Evolutionary conservation across 2,329 filamentous ascomycete genomes (phyloP), one percentile per base, ranked within the genome.

Genomic region (Rhynchosporium secalis): DNA sequence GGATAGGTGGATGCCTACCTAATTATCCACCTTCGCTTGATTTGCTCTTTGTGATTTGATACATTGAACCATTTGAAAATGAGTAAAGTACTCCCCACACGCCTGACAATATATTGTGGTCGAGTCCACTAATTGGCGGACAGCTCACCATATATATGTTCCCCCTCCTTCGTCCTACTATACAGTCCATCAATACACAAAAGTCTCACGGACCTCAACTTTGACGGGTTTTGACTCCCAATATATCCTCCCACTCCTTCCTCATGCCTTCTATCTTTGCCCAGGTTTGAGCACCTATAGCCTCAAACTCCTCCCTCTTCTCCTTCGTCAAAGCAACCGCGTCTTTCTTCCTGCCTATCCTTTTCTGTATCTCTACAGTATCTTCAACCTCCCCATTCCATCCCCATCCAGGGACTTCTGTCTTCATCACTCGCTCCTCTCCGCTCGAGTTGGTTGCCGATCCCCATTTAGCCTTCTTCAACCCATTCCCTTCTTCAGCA

Each of bases 381-480:
- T 73, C 68, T 48, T 75, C 76, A 72, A 86, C 70, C 66, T 76
- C 78, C 60, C 89, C 87, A 66, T 85, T 79, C 76, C 86, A 88
- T 0, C 92, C 93, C 92, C 93, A 97, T 7, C 92, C 91, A 48
- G 91, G 86, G 3, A 96, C 88, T 75, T 96, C 91, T 1, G 92
- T 96, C 70, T 86, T 85, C 75, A 88, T 89, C 4, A 91, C 84
- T 45, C 82, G 78, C 63, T 84, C 82, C 26, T 80, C 77, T 0
- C 88, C 86, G 60, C 77, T 75, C 10, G 82, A 75, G 66, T 88
- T 83, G 8, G 83, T 83, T n/a, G 85, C 83, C 36, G 89, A 90
- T 2, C 94, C 94, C 94, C 94, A 98, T 78, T 98, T 98, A 56
- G 76, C 83, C 73, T 80, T 86, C 81, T 82, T 49, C 79, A 81